Conservation (phyloP, 2,329 filamentous ascomycete species). For the Monilinia aucupariae region DNA sequence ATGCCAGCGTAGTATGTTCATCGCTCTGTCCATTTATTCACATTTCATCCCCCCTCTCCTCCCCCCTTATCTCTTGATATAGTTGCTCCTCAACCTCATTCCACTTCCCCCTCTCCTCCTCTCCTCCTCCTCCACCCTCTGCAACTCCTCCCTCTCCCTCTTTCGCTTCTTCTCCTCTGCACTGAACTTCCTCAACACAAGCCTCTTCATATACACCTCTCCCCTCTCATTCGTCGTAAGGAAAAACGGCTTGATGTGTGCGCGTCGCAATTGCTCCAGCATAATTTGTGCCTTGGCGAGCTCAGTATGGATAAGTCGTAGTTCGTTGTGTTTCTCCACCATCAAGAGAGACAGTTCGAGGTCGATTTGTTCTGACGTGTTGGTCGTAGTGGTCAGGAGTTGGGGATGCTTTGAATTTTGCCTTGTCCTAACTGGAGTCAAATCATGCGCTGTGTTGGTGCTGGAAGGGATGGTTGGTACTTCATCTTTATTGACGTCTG, state of each 20-base stretch:
- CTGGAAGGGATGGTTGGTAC: too few relatives aligned
- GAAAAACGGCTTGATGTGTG: slow-evolving; percentile 86
- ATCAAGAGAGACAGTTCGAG: slow-evolving; percentile 42
- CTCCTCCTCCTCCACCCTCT: background rate
- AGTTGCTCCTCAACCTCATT: background rate
- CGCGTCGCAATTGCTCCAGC: slow-evolving; percentile 87
- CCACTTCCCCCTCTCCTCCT: background rate
- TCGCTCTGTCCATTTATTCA: background rate
- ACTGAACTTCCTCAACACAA: background rate
- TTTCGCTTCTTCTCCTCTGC: background rate
- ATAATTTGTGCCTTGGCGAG: slow-evolving; percentile 91
- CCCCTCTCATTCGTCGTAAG: slow-evolving; percentile 48
- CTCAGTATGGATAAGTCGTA: slow-evolving; percentile 92
- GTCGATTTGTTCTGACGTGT: background rate
- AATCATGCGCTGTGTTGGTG: background rate
- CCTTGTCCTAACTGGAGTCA: background rate
- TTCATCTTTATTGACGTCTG: background rate
- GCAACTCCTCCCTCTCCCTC: background rate
- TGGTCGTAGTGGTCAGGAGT: background rate
- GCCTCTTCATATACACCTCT: slow-evolving; percentile 35
- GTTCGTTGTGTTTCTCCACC: slow-evolving; percentile 86
- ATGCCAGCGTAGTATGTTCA: background rate
- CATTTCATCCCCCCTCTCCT: background rate
- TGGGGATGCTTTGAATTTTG: background rate
- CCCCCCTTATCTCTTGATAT: background rate